A percentile compares a stretch with the other conserved stretches of the same genome.
Evolutionary conservation across 2,329 filamentous ascomycete species (phyloP).

Genomic region (Beauveria sp.): DNA sequence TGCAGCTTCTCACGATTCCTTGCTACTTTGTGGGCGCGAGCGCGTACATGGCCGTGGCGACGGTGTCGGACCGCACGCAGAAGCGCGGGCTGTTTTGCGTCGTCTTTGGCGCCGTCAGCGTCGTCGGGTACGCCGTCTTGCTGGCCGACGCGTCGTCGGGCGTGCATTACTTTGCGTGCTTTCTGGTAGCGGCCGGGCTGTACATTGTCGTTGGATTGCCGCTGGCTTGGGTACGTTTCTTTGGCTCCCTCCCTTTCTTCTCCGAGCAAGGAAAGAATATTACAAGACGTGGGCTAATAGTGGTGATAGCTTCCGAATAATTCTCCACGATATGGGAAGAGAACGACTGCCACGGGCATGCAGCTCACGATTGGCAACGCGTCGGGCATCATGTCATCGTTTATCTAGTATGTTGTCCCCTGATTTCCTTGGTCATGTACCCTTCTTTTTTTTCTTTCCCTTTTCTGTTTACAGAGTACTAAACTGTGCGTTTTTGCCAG

Average conservation of each 20-base stretch:
- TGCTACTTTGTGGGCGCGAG: conserved; percentile 68
- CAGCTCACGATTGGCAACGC: conserved; percentile 65
- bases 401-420: conserved; percentile 41
- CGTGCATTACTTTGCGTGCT: conserved; percentile 67
- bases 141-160: conserved; percentile 52
- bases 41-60: conserved; percentile 58
- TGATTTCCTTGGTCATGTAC: no score
- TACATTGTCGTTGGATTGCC: conserved; percentile 54
- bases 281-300: no score
- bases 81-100: conserved; percentile 58
- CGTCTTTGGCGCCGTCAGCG: conserved; percentile 53
- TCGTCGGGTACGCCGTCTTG: conserved; percentile 62
- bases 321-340: conserved; percentile 66
- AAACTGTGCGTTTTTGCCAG: conserved; percentile 19
- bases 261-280: no score
- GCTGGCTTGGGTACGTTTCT: conserved; percentile 39
- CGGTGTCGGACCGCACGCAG: conserved; percentile 60
- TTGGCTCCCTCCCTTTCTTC: no score
- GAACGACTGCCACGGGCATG: conserved; percentile 63
- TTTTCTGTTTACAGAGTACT: background rate
- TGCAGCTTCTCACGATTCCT: conserved; percentile 71
- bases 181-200: conserved; percentile 66
- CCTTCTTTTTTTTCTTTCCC: no score
- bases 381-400: conserved; percentile 66
- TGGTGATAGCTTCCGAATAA: conserved; percentile 50